These are phyloP conservation scores for Zalerion maritima DNA, from an alignment of 495 filamentous ascomycete genomes.

Conservation along the genomic window DNA sequence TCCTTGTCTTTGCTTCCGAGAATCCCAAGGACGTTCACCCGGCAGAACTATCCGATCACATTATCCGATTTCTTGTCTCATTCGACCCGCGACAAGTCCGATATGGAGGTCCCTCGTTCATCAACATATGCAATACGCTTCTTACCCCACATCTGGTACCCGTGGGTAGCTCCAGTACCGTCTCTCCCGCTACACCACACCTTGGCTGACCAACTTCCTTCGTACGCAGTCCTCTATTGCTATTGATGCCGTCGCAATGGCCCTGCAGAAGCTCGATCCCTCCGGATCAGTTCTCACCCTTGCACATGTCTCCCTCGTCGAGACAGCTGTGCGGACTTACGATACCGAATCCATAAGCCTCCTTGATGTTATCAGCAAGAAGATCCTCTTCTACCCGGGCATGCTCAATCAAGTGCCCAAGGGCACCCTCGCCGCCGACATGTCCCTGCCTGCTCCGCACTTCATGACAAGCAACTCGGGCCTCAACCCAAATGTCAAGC, in stretches of 20 bases:
- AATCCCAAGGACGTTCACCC: constrained; percentile 8
- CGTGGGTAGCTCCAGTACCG: constrained; percentile 10
- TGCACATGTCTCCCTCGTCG: constrained; percentile 45
- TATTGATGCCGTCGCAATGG: constrained; percentile 43
- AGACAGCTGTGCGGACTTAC: constrained; percentile 41
- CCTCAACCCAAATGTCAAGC: constrained; percentile 41
- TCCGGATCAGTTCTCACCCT: constrained; percentile 56
- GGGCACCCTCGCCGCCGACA: constrained; percentile 17
- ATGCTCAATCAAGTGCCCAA: constrained; percentile 15
- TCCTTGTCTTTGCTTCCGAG: constrained; percentile 17
- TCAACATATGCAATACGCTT: constrained; percentile 15
- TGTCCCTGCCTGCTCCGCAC: constrained; percentile 16
- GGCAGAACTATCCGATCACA: constrained; percentile 15
- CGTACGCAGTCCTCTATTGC: constrained; percentile 38
- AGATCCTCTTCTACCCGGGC: constrained; percentile 50
- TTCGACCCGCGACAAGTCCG: constrained; percentile 34
- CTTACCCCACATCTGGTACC: constrained; percentile 19
- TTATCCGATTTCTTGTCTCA: constrained; percentile 23
- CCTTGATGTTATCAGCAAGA: constrained; percentile 53
- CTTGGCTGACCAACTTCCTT: constrained; percentile 3
- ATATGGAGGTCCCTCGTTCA: constrained; percentile 20
- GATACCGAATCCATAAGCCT: constrained; percentile 31
- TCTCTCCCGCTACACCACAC: not conserved
- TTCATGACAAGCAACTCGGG: constrained; percentile 45
- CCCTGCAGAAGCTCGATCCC: constrained; percentile 59